Evolutionary conservation across 768 basidiomycete genomes (phyloP).

Genomic region (Rossbeevera mucosa): DNA sequence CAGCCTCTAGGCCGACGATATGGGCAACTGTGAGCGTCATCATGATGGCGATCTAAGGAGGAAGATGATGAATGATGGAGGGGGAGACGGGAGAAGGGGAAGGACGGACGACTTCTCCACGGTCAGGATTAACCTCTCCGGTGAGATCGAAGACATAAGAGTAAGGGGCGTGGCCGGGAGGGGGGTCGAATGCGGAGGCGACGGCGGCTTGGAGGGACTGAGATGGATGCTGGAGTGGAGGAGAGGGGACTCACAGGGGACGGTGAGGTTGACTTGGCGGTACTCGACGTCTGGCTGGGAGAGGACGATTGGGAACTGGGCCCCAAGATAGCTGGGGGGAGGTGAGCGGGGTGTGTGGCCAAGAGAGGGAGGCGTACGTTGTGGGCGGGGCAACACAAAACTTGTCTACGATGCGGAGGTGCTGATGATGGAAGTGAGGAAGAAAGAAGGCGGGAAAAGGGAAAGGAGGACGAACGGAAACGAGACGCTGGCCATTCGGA

Average conservation of each 20-base stretch:
- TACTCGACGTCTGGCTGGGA: conserved; percentile 71
- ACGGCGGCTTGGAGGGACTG: conserved; percentile 50
- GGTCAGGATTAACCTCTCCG: conserved; percentile 72
- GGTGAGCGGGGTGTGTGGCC: conserved; percentile 10
- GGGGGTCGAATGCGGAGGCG: conserved; percentile 64
- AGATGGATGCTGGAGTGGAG: conserved; percentile 10
- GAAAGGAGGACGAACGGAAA: conserved; percentile 50
- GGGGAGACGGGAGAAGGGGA: background rate
- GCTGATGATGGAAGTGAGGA: conserved; percentile 35
- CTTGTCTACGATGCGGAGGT: conserved; percentile 70
- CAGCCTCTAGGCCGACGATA: conserved; percentile 70
- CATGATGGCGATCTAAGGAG: conserved; percentile 66
- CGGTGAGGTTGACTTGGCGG: conserved; percentile 74
- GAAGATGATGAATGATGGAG: conserved; percentile 4
- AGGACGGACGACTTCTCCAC: conserved; percentile 62
- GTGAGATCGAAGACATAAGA: conserved; percentile 83
- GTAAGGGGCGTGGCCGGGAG: conserved; percentile 63
- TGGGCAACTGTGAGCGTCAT: conserved; percentile 67
- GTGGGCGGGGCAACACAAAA: conserved; percentile 71
- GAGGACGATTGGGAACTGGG: conserved; percentile 69
- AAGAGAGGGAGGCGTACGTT: conserved; percentile 43
- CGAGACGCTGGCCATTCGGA: conserved; percentile 59
- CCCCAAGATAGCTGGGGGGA: conserved; percentile 63
- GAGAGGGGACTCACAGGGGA: conserved; percentile 47
- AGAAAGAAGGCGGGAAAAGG: too few species aligned